Evolutionary conservation across 2,329 filamentous ascomycete species (phyloP).

Genomic region (Epichloe coenophiala): DNA sequence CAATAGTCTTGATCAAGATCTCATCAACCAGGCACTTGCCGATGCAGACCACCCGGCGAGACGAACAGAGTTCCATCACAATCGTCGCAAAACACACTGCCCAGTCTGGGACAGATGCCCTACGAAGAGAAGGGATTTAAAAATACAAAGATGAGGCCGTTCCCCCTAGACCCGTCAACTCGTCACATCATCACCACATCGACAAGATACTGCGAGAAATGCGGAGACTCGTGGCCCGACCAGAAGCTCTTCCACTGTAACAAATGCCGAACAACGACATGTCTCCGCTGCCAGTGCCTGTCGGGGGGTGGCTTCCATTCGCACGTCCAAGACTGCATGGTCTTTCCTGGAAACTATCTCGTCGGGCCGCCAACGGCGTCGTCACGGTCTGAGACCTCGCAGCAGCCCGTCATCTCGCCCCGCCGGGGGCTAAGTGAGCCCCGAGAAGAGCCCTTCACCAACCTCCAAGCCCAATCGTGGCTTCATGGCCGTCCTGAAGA

Average conservation of each 20-base stretch:
- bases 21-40: too few species aligned
- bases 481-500: slow-evolving; percentile 23
- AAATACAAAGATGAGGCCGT: too few species aligned
- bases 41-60: too few species aligned
- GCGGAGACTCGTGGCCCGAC: background rate
- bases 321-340: slow-evolving; percentile 1
- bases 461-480: slow-evolving; percentile 20
- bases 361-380: background rate
- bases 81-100: too few species aligned
- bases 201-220: background rate
- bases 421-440: slow-evolving; percentile 9
- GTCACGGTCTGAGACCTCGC: background rate
- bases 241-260: slow-evolving; percentile 1
- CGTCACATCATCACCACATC: background rate
- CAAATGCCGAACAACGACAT: background rate
- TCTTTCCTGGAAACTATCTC: slow-evolving; percentile 1
- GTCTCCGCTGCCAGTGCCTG: slow-evolving; percentile 1
- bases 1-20: too few species aligned
- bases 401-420: slow-evolving; percentile 1
- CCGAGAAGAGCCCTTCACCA: slow-evolving; percentile 19
- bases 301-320: background rate
- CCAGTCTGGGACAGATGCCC: too few species aligned
- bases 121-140: background rate
- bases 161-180: background rate
- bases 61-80: too few species aligned